These are phyloP conservation scores for Aureobasidium musti DNA, from an alignment of 2,329 filamentous ascomycete genomes.

Conservation along the genomic window DNA sequence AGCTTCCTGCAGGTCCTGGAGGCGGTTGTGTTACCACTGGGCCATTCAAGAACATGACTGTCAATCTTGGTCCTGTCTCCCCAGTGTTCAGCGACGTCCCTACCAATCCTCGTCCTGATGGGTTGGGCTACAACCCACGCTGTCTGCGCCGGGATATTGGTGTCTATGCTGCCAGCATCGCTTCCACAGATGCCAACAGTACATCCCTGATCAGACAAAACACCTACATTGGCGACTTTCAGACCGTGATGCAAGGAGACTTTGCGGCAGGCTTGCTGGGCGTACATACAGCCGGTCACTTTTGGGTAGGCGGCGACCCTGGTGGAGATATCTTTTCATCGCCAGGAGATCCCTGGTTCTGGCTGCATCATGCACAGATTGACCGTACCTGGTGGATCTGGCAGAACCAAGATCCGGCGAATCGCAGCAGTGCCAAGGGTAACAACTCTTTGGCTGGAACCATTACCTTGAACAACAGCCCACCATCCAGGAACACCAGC, in stretches of 20 bases:
- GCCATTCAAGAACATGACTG: constrained; percentile 52
- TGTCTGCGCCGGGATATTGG: constrained; percentile 46
- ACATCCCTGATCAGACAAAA: constrained; percentile 33
- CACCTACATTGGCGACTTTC: constrained; percentile 34
- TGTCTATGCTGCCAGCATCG: constrained; percentile 29
- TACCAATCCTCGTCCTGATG: constrained; percentile 39
- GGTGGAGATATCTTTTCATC: constrained; percentile 49
- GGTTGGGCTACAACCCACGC: constrained; percentile 39
- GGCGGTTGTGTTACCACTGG: constrained; percentile 57
- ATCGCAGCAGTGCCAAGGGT: constrained; percentile 35
- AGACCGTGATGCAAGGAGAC: constrained; percentile 37
- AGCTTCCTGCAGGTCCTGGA: constrained; percentile 52
- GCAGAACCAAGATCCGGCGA: constrained; percentile 49
- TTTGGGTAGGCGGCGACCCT: constrained; percentile 49
- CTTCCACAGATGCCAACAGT: constrained; percentile 32
- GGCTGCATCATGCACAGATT: constrained; percentile 52
- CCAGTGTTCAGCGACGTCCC: constrained; percentile 40
- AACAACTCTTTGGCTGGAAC: constrained; percentile 45
- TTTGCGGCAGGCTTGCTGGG: constrained; percentile 33
- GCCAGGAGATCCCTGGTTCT: constrained; percentile 53
- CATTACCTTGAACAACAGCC: constrained; percentile 48
- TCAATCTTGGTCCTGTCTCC: constrained; percentile 54
- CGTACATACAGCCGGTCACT: constrained; percentile 53
- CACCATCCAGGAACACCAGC: constrained; percentile 47
- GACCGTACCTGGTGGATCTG: constrained; percentile 55